Evolutionary conservation across 129 eudicot genomes (phyloP), one percentile per base, ranked within the genome.

Genomic region (Helichrysum umbraculigerum): DNA sequence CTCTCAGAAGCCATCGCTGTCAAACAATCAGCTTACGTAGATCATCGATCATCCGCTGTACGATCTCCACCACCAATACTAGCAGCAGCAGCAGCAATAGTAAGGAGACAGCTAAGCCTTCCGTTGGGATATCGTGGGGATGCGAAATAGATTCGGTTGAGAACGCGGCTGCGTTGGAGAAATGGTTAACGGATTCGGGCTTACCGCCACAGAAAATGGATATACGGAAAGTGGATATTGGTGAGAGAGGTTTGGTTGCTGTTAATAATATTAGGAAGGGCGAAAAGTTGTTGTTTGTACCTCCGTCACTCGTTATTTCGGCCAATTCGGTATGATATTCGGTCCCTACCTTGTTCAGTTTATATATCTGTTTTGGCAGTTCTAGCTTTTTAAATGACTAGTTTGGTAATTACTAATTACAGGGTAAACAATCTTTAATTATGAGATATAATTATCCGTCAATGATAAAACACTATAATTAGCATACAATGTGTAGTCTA

Each of bases 191-290:
- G 70, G 83, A 75, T 15, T 81, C 86, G 21, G 98, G 97, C 6
- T 79, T 93, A 73, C 98, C 98, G 65, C 76, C 76, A 1, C 98
- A 93, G 88, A 93, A 93, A 70, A 90, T 93, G 98, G 95, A 67
- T 33, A 85, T 93, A 19, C 62, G 81, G 81, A 88, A 83, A 57
- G 98, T 93, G 78, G 92, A 93, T 17, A 84, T 93, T 12, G 98
- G 98, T 17, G 98, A 93, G 80, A 87, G 98, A 66, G 98, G 98
- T 14, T 87, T 93, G 3, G 98, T 93, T 73, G 98, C 98, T 16
- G 35, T 58, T 58, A 90, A 84, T 35, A 93, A 90, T 72, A 88
- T 93, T 14, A 78, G 98, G 74, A 90, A 88, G 75, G 97, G 96
- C 0, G 98, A 93, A 79, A 93, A 90, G 59, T 32, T 93, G 72